These are phyloP conservation scores for Marasmius fiardii DNA, from an alignment of 1,284 basidiomycete species.

Conservation along the genomic window DNA sequence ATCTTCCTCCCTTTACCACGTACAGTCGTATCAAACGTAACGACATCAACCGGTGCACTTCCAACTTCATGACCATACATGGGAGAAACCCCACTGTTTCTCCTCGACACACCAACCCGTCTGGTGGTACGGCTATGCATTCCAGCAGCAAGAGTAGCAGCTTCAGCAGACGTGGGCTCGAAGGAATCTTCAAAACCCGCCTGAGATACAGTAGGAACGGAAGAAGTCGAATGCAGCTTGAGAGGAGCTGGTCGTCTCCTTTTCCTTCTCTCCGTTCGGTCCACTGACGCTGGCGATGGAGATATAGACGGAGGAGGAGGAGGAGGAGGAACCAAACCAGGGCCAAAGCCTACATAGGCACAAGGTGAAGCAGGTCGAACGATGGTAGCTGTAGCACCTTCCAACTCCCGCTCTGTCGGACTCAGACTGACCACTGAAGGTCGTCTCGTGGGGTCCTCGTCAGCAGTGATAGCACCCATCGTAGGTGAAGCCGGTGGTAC, in stretches of 20 bases:
- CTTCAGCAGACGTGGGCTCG: conserved; percentile 1
- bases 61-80: neutral
- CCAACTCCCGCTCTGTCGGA: neutral
- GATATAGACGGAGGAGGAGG: too few relatives aligned
- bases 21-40: neutral
- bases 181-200: conserved; percentile 13
- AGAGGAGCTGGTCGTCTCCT: conserved; percentile 15
- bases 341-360: neutral
- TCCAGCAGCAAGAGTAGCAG: neutral
- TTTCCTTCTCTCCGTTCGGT: neutral
- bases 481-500: neutral
- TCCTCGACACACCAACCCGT: neutral
- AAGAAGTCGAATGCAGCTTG: conserved; percentile 7
- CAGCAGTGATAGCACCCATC: neutral
- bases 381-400: neutral
- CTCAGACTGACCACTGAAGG: neutral
- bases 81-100: too few relatives aligned
- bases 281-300: neutral
- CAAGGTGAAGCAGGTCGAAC: neutral
- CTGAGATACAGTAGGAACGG: neutral
- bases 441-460: neutral
- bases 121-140: neutral
- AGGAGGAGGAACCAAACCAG: neutral
- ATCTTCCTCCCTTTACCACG: neutral
- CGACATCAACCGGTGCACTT: neutral